Percentiles rank a stretch among this genome's conserved stretches.
Evolutionary conservation across 768 basidiomycete species (phyloP).

Genomic region (Boletus huronensis): DNA sequence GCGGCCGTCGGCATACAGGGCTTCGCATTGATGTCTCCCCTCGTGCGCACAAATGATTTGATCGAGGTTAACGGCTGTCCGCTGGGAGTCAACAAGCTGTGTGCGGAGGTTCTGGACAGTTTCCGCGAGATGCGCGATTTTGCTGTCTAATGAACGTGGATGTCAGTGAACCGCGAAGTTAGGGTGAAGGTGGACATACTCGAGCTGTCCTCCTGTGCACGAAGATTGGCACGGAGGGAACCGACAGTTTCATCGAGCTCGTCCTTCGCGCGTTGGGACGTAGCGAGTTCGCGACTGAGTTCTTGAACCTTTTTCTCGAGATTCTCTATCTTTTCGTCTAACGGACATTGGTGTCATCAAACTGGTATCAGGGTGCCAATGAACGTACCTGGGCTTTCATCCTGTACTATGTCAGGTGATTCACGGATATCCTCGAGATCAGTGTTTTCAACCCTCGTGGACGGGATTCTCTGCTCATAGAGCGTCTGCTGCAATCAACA

Average conservation of each 20-base stretch:
- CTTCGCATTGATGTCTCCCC: not conserved
- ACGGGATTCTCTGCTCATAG: not conserved
- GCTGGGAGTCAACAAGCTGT: not conserved
- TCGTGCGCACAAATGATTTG: not conserved
- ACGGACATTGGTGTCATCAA: not conserved
- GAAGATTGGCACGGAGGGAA: not conserved
- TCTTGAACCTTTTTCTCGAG: not conserved
- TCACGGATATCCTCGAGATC: not conserved
- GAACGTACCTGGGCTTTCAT: not conserved
- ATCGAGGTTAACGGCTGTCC: too few species aligned
- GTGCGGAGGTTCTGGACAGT: not conserved
- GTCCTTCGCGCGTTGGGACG: not conserved
- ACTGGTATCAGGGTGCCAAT: not conserved
- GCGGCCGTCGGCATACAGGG: not conserved
- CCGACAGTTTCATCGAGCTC: not conserved
- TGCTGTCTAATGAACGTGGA: not conserved
- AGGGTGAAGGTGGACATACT: not conserved
- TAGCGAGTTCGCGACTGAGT: not conserved
- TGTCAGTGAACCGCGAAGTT: not conserved
- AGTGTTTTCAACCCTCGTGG: not conserved
- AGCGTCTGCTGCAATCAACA: too few species aligned
- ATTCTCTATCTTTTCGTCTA: not conserved
- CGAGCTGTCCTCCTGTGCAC: not conserved
- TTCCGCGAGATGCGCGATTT: not conserved
- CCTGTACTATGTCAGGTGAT: not conserved